Conservation (phyloP, 495 filamentous ascomycete species). For the Neurospora sp. region DNA sequence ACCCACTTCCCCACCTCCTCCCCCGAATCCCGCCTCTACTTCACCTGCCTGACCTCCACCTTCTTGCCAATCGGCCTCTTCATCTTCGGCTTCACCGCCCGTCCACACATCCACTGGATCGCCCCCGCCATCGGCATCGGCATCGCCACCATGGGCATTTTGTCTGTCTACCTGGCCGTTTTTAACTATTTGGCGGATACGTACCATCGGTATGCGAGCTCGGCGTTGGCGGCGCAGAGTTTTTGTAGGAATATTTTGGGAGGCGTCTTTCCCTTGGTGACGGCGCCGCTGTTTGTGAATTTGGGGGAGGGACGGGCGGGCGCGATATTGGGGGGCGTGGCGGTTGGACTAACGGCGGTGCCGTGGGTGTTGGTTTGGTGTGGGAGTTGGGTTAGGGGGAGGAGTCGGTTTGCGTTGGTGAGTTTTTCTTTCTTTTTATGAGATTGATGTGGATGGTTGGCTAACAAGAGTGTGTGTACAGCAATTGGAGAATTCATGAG, state of each 20-base stretch:
- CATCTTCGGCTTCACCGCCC: constrained; percentile 70
- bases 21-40: constrained; percentile 75
- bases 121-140: constrained; percentile 60
- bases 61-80: constrained; percentile 56
- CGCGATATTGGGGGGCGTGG: constrained; percentile 68
- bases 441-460: background rate
- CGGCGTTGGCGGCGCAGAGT: constrained; percentile 78
- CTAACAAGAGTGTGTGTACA: background rate
- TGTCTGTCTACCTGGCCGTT: constrained; percentile 75
- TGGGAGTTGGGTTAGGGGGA: constrained; percentile 65
- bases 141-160: constrained; percentile 78
- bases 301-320: constrained; percentile 65
- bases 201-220: constrained; percentile 76
- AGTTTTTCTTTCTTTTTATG: background rate
- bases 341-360: constrained; percentile 58
- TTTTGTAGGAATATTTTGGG: constrained; percentile 78
- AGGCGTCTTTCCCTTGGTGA: constrained; percentile 73
- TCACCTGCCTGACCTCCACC: constrained; percentile 61
- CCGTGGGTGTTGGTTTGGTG: constrained; percentile 81
- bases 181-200: constrained; percentile 95
- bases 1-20: constrained; percentile 35
- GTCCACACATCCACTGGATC: constrained; percentile 62
- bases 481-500: background rate
- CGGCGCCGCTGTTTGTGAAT: constrained; percentile 56
- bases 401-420: constrained; percentile 58